Conservation (phyloP, 257 asterid genomes). For the Lycium ferocissimum region DNA sequence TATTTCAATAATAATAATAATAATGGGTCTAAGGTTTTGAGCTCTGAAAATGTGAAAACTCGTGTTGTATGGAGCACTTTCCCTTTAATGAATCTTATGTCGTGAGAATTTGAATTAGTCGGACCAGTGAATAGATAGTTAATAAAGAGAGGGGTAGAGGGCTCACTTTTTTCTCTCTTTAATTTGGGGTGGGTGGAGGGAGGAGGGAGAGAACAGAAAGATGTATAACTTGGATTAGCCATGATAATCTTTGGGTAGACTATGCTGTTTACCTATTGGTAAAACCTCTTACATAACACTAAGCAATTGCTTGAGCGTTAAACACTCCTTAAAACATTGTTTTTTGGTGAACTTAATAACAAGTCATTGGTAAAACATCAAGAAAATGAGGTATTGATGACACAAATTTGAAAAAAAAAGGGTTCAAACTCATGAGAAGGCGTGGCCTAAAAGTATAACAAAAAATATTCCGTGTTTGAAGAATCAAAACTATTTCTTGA, state of each 20-base stretch:
- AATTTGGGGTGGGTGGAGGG: too few species aligned
- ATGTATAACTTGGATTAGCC: constrained; percentile 31
- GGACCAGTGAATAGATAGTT: not conserved
- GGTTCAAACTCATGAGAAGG: not conserved
- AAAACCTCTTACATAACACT: constrained; percentile 47
- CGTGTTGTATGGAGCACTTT: not conserved
- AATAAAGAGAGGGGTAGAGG: not conserved
- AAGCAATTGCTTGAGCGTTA: constrained; percentile 69
- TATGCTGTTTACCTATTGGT: constrained; percentile 35
- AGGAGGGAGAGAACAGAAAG: not conserved
- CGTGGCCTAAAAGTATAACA: constrained; percentile 30
- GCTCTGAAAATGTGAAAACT: not conserved
- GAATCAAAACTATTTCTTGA: not conserved
- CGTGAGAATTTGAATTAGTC: not conserved
- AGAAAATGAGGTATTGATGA: constrained; percentile 1
- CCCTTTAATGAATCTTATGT: not conserved
- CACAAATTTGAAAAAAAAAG: not conserved
- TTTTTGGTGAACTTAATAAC: constrained; percentile 42
- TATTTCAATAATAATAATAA: not conserved
- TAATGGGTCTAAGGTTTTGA: not conserved
- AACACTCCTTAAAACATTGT: constrained; percentile 51
- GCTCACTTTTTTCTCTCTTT: not conserved
- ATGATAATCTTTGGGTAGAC: constrained; percentile 13
- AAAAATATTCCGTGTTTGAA: not conserved
- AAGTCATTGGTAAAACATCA: constrained; percentile 34